Percentiles rank a stretch among this genome's conserved stretches.
phyloP scores from a whole-genome alignment of 2,329 filamentous ascomycete species.

The Clathrospora elynae region DNA sequence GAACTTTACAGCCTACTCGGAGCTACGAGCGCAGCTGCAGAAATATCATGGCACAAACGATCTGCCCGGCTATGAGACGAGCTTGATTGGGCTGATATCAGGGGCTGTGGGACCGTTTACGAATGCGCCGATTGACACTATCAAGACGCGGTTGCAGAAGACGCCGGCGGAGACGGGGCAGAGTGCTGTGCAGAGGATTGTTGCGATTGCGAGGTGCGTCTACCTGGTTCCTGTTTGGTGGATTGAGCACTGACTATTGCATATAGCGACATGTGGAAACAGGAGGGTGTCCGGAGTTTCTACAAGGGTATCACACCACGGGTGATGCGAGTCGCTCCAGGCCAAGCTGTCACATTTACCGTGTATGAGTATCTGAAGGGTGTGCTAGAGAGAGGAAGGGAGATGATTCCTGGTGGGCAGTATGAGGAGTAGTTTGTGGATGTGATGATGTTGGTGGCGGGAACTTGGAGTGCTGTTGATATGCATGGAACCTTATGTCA shows the following conservation, averaged over 20 bases:
- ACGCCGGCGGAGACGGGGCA: constrained; percentile 81
- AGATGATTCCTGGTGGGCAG: constrained; percentile 53
- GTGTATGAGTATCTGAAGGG: constrained; percentile 59
- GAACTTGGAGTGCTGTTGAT: too few relatives aligned
- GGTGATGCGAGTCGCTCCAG: constrained; percentile 95
- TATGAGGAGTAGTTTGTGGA: constrained; percentile 53
- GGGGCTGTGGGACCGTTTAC: constrained; percentile 95
- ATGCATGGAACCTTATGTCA: too few relatives aligned
- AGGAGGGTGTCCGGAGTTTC: constrained; percentile 92
- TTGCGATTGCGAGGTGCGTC: constrained; percentile 66
- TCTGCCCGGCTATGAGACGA: constrained; percentile 88
- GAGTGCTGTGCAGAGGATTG: constrained; percentile 78
- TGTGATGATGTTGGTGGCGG: not conserved
- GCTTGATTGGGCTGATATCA: constrained; percentile 83
- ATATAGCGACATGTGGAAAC: constrained; percentile 62
- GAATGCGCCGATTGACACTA: constrained; percentile 97
- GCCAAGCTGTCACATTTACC: constrained; percentile 79
- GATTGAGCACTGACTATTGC: constrained; percentile 13
- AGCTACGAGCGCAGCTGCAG: constrained; percentile 83
- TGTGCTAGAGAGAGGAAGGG: constrained; percentile 55
- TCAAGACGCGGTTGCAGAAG: constrained; percentile 95
- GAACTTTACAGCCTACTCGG: constrained; percentile 97
- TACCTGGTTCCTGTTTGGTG: not conserved
- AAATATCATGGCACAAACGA: constrained; percentile 72
- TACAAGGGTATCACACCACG: constrained; percentile 99